Evolutionary conservation across 2,329 filamentous ascomycete genomes (phyloP).

Genomic region (Claviceps capensis): DNA sequence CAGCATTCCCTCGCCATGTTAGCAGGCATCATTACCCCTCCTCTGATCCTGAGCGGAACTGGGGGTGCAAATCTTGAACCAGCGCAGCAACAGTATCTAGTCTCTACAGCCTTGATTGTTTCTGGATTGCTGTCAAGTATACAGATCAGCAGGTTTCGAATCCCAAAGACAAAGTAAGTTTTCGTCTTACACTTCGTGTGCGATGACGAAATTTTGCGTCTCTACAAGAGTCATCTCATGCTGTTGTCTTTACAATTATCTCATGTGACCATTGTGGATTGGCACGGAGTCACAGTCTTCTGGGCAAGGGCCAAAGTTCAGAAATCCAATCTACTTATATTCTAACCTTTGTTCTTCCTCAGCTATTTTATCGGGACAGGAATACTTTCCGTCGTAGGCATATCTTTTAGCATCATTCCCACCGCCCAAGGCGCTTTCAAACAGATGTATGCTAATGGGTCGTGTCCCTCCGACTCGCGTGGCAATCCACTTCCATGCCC

Average conservation of each 20-base stretch:
- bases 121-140: conserved; percentile 61
- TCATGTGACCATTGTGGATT: neutral
- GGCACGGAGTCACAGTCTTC: neutral
- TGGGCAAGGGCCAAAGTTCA: neutral
- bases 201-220: too few species aligned
- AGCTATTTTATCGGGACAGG: conserved; percentile 70
- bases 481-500: conserved; percentile 62
- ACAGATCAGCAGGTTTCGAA: conserved; percentile 66
- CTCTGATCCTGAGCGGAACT: conserved; percentile 53
- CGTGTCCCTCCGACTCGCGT: conserved; percentile 42
- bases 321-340: neutral
- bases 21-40: conserved; percentile 62
- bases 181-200: neutral
- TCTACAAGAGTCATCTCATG: too few species aligned
- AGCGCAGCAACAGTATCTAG: conserved; percentile 58
- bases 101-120: conserved; percentile 66
- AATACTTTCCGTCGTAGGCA: conserved; percentile 64
- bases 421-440: conserved; percentile 49
- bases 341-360: neutral
- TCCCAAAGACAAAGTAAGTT: conserved; percentile 47
- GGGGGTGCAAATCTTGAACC: conserved; percentile 49
- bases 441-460: conserved; percentile 69
- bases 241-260: neutral
- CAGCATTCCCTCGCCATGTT: conserved; percentile 72
- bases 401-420: conserved; percentile 21